Evolutionary conservation across 2,329 filamentous ascomycete species (phyloP).

Genomic region (Calonectria hongkongensis): DNA sequence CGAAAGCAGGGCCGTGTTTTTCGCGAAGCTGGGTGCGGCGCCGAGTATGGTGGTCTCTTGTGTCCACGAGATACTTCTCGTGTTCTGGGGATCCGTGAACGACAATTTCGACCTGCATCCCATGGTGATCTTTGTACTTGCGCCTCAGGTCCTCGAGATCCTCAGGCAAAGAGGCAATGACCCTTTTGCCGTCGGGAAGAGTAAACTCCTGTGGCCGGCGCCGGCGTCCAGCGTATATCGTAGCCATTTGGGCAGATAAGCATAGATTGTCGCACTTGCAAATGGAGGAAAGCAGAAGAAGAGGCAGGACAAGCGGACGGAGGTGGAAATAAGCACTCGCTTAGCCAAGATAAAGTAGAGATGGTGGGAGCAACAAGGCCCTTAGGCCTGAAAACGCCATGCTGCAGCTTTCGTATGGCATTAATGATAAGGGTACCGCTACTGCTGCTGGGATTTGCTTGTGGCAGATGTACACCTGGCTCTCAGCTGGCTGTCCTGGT

Average conservation of each 20-base stretch:
- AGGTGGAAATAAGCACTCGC: constrained; percentile 36
- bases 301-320: constrained; percentile 26
- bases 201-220: constrained; percentile 71
- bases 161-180: constrained; percentile 75
- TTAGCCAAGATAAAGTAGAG: constrained; percentile 44
- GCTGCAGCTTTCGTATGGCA: constrained; percentile 40
- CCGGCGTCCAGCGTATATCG: constrained; percentile 47
- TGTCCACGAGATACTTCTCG: constrained; percentile 66
- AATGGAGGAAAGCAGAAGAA: constrained; percentile 6
- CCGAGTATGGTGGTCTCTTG: constrained; percentile 72
- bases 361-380: constrained; percentile 3
- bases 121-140: constrained; percentile 61
- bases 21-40: constrained; percentile 67
- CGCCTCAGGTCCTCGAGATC: constrained; percentile 69
- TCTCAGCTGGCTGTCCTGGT: constrained; percentile 28
- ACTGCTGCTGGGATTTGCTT: background rate
- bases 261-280: constrained; percentile 19
- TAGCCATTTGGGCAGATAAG: constrained; percentile 46
- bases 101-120: constrained; percentile 72
- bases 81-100: constrained; percentile 73
- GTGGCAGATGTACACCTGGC: constrained; percentile 1
- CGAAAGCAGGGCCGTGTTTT: constrained; percentile 70
- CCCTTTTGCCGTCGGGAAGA: constrained; percentile 72
- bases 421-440: constrained; percentile 23
- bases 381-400: constrained; percentile 43